phyloP scores from a whole-genome alignment of 2,329 filamentous ascomycete genomes.

The Pseudogymnoascus sp. region DNA sequence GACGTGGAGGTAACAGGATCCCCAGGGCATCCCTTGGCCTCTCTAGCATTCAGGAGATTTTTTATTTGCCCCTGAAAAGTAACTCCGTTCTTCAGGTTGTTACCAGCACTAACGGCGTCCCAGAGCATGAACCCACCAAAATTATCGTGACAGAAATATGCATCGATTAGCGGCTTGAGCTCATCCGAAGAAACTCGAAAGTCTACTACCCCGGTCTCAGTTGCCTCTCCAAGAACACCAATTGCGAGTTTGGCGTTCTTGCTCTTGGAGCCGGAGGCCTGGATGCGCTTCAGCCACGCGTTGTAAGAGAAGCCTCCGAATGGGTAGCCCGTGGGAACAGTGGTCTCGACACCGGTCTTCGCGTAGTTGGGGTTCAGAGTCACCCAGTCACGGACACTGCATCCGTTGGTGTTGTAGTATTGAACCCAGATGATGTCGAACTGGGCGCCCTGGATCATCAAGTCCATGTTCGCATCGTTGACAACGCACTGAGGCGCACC shows the following conservation, averaged over 20 bases:
- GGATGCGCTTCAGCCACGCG: constrained; percentile 19
- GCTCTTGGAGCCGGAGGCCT: constrained; percentile 16
- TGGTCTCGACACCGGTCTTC: not conserved
- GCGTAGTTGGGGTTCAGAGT: constrained; percentile 10
- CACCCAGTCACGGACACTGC: constrained; percentile 23
- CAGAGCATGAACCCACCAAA: constrained; percentile 31
- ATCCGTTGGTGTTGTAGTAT: constrained; percentile 27
- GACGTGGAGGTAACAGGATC: not conserved
- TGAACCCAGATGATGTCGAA: constrained; percentile 30
- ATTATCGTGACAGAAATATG: constrained; percentile 16
- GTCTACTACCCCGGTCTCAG: not conserved
- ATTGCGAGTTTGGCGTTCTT: constrained; percentile 25
- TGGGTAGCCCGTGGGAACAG: not conserved
- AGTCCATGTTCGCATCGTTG: constrained; percentile 26
- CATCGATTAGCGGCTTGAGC: constrained; percentile 20
- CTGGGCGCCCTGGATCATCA: constrained; percentile 20
- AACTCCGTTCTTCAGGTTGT: constrained; percentile 14
- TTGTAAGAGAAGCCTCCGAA: constrained; percentile 21
- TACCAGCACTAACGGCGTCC: constrained; percentile 23
- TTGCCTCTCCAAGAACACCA: constrained; percentile 15
- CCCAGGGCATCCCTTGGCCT: not conserved
- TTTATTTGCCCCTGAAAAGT: constrained; percentile 10
- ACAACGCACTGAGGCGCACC: constrained; percentile 28
- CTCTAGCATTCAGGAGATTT: constrained; percentile 1
- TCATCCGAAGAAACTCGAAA: constrained; percentile 16